phyloP scores from a whole-genome alignment of 768 basidiomycete species.

The Tephrocybe rancida region DNA sequence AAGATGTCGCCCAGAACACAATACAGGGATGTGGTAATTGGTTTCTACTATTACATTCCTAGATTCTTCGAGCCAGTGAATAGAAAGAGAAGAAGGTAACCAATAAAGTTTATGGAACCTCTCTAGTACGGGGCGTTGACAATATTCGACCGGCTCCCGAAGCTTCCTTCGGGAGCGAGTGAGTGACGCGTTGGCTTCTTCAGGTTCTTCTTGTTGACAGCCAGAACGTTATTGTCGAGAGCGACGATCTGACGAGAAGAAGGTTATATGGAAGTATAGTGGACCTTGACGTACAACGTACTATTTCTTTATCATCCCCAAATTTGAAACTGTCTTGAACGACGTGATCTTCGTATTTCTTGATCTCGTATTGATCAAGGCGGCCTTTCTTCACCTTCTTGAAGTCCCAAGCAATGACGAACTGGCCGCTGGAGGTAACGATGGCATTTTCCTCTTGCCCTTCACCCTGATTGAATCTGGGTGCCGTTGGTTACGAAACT shows the following conservation, averaged over 20 bases:
- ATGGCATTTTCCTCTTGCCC: constrained; percentile 93
- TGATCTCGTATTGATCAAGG: constrained; percentile 93
- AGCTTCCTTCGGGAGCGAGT: constrained; percentile 46
- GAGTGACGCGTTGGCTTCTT: constrained; percentile 81
- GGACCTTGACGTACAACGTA: constrained; percentile 16
- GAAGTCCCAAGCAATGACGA: constrained; percentile 97
- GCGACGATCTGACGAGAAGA: constrained; percentile 79
- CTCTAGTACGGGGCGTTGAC: constrained; percentile 66
- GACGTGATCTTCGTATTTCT: constrained; percentile 91
- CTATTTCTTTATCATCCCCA: constrained; percentile 95
- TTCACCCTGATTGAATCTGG: constrained; percentile 90
- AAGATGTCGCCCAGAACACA: constrained; percentile 9
- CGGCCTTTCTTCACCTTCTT: constrained; percentile 91
- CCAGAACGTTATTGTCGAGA: constrained; percentile 89
- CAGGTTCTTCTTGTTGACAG: constrained; percentile 92
- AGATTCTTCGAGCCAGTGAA: constrained; percentile 4
- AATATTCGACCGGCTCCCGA: constrained; percentile 60
- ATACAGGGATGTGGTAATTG: constrained; percentile 11
- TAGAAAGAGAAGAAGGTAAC: constrained; percentile 4
- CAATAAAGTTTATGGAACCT: constrained; percentile 5
- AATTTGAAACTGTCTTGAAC: constrained; percentile 99
- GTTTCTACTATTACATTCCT: constrained; percentile 17
- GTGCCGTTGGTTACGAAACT: not conserved
- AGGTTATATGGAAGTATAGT: constrained; percentile 6
- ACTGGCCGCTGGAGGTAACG: constrained; percentile 91